These are phyloP conservation scores for Sclerotinia minor DNA, from an alignment of 2,329 filamentous ascomycete species.

Conservation along the genomic window DNA sequence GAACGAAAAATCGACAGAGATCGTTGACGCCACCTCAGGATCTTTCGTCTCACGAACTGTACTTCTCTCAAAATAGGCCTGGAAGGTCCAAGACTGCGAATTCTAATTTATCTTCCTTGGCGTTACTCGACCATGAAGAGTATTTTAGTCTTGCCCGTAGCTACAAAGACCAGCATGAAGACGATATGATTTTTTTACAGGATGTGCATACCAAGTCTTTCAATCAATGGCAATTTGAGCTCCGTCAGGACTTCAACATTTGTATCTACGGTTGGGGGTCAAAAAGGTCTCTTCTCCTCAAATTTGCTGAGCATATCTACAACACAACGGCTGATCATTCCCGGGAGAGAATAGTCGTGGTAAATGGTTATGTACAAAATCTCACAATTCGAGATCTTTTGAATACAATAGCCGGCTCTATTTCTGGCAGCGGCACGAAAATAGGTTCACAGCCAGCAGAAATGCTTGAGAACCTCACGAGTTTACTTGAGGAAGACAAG, in stretches of 20 bases:
- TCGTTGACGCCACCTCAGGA: conserved; percentile 64
- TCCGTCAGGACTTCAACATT: conserved; percentile 81
- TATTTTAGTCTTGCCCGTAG: conserved; percentile 70
- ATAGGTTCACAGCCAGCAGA: conserved; percentile 57
- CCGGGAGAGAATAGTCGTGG: conserved; percentile 65
- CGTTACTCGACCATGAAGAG: conserved; percentile 84
- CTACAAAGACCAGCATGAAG: conserved; percentile 66
- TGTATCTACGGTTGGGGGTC: conserved; percentile 93
- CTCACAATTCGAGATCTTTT: conserved; percentile 69
- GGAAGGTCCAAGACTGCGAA: conserved; percentile 82
- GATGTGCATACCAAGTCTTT: conserved; percentile 79
- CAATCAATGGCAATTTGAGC: conserved; percentile 89
- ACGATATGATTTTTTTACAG: conserved; percentile 70
- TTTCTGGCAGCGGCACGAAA: conserved; percentile 49
- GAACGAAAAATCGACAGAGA: conserved; percentile 52
- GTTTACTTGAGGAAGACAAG: conserved; percentile 56
- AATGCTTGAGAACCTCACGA: conserved; percentile 66
- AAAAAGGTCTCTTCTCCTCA: conserved; percentile 72
- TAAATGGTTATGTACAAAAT: conserved; percentile 79
- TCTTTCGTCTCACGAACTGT: conserved; percentile 83
- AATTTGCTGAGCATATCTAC: conserved; percentile 73
- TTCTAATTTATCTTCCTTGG: conserved; percentile 74
- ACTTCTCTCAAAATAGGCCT: conserved; percentile 88
- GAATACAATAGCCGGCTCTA: conserved; percentile 64
- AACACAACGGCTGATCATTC: conserved; percentile 42